Base-by-base conservation (phyloP, 75 land plant species). In the Pseudotsuga menziesii region DNA sequence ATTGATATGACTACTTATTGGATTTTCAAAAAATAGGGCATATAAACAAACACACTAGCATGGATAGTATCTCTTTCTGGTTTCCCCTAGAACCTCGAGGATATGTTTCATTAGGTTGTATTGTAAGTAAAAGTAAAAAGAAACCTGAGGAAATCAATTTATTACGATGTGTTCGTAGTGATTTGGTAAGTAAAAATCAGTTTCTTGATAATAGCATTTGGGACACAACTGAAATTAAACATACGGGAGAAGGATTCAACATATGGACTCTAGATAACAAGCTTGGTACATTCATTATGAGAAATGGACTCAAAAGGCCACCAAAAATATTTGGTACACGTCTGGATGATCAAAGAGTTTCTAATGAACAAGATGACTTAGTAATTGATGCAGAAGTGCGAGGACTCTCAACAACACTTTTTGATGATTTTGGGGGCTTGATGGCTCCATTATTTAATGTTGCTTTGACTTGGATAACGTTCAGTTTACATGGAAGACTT, bases 401-500 rank as follows among this genome's bases (percentile, higher is more conserved):
- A 76, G 82, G 87, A 25, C 83, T 91, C 63, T 95, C 99, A 74
- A 91, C 83, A 41, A 91, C 91, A 26, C 52, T 94, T 35, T 97
- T 85, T 90, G 99, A 97, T 87, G 99, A 97, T 79, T 97, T 85
- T 84, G 91, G 92, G 22, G 99, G 96, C 60, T 41, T 95, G 99
- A 95, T 95, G 98, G 88, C 90, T 70, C 99, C 99, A 52, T 78
- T 97, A 78, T 80, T 88, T 58, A 92, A 94, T 59, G 56, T 89
- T n/a, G 84, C 91, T 20, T 56, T 97, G 11, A 77, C 79, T 77
- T 84, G 89, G 25, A 67, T 97, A 27, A 91, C 80, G 35, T 79
- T 85, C 19, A 83, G 85, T 70, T 78, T 91, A 63, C 92, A 90
- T 86, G 99, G 98, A 77, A 82, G 87, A 76, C 41, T 80, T 27